phyloP scores from a whole-genome alignment of 192 early-diverging fungal genomes.

The Geranomyces variabilis region DNA sequence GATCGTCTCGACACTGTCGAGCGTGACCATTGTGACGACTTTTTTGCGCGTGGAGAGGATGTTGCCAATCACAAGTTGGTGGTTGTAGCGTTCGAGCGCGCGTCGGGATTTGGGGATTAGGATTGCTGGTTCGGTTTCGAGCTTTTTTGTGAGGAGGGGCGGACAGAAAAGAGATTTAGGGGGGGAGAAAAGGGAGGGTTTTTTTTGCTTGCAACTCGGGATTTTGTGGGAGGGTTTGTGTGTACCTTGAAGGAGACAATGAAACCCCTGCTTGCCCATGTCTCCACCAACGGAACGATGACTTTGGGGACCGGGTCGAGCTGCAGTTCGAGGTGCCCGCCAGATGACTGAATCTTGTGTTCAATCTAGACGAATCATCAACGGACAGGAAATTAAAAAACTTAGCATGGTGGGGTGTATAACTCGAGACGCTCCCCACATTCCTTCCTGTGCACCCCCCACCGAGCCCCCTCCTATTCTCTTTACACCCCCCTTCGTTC shows the following conservation, averaged over 20 bases:
- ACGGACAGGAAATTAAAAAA: conserved; percentile 5
- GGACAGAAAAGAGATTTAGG: background rate
- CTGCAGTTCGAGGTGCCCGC: conserved; percentile 79
- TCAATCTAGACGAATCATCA: conserved; percentile 65
- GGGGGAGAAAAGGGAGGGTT: background rate
- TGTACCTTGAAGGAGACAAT: conserved; percentile 96
- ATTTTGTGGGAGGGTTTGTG: background rate
- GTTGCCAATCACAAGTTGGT: conserved; percentile 98
- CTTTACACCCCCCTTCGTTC: too few relatives aligned
- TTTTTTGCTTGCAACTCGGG: too few relatives aligned
- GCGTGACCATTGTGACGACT: conserved; percentile 62
- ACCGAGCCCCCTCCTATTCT: too few relatives aligned
- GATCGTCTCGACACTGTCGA: conserved; percentile 39
- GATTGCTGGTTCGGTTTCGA: conserved; percentile 89
- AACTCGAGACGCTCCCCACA: conserved; percentile 6
- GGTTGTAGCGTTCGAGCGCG: conserved; percentile 84
- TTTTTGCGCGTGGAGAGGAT: conserved; percentile 86
- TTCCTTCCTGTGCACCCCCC: background rate
- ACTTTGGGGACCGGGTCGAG: conserved; percentile 99
- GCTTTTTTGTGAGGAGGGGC: conserved; percentile 39
- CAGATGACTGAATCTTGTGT: conserved; percentile 96
- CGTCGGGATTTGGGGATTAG: conserved; percentile 79
- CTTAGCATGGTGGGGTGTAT: too few relatives aligned
- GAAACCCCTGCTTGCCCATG: conserved; percentile 86
- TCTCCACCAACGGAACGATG: conserved; percentile 86